Evolutionary conservation across 2,329 filamentous ascomycete genomes (phyloP), one percentile per base, ranked within the genome.

Genomic region (Penicillium sp.): DNA sequence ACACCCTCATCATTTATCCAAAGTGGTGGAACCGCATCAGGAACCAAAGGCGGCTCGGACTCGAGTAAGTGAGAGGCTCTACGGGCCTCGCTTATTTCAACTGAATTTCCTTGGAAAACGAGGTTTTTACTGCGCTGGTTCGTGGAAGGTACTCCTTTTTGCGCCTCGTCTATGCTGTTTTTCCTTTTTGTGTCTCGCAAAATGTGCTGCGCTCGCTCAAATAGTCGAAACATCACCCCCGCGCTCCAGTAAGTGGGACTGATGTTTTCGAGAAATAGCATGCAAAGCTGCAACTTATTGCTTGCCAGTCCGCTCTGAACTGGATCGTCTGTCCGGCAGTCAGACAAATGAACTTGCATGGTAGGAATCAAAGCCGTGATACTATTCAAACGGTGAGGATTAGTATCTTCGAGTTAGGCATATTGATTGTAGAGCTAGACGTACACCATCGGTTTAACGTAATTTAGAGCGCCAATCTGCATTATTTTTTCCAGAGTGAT

Each of bases 301-400:
- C 26, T 38, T 5, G 28, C 18, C 8, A 46, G 51, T 9, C 26
- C 33, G 2, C 38, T 26, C 20, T 47, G 42, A 18, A 54, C 40
- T 5, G 24, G 51, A 11, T 33, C 30, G 33, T n/a, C 11, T 5
- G 26, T 24, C 38, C 30, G 21, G 12, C 51, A 47, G 30, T 54
- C 40, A 28, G 20, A 54, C 12, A 54, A 42, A 30, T 54, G 43
- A 16, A 54, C 40, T 54, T 46, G 51, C 51, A 54, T 46, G 20
- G 51, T 43, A n/a, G 40, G 51, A 20, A 52, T 43, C n/a, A 52
- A 24, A 3, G 49, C 38, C 12, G 49, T 52, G 5, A 52, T 52
- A 26, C 49, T 52, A 20, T 18, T 14, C 5, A 28, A 23, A 9
- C 21, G n/a, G 30, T 35, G 12, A 35, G 14, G 4, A 35, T 35